Base-by-base conservation (phyloP, 345 rosid genomes). In the Eucalyptus melliodora region DNA sequence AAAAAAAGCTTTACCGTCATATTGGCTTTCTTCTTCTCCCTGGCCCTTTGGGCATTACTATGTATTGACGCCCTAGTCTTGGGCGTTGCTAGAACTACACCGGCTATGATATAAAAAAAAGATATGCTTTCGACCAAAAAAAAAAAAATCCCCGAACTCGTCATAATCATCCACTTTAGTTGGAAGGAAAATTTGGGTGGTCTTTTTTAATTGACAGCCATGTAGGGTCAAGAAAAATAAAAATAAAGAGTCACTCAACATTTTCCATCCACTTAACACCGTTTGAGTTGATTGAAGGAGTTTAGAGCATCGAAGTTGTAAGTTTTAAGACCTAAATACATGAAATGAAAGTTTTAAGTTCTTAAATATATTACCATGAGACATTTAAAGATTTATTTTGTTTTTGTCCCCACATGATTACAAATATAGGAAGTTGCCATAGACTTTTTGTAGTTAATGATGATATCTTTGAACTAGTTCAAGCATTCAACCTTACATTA, bases 121-220 rank as follows among this genome's bases (percentile, higher is more conserved):
- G 11, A 21, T 4, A 1, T 21, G 2, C 26, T 19, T 53, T 53
- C 26, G 0, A 24, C 6, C 13, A 24, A 23, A 56, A 56, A 56
- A 10, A 53, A 4, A 8, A 11, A 4, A 60, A 30, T 1, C 5
- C 30, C 11, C 0, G 1, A 60, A 30, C 34, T 62, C 4, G 10
- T 30, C 37, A 30, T 62, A 62, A 9, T 30, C 34, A 7, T 67
- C 12, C 7, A 31, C 12, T 67, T 67, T 67, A 67, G 23, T 67
- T 5, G 6, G 40, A 16, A 16, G 42, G 42, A 67, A 65, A 65
- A 65, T 15, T 1, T 5, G 2, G 21, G 77, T 31, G 23, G 42
- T 67, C 42, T 67, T 67, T 31, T 67, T 16, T 31, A 27, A 31
- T 67, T 67, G 23, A 14, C 21, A 31, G 1, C 42, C 80, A 30